Conservation (phyloP, 345 rosid genomes). For the Populus euphratica region DNA sequence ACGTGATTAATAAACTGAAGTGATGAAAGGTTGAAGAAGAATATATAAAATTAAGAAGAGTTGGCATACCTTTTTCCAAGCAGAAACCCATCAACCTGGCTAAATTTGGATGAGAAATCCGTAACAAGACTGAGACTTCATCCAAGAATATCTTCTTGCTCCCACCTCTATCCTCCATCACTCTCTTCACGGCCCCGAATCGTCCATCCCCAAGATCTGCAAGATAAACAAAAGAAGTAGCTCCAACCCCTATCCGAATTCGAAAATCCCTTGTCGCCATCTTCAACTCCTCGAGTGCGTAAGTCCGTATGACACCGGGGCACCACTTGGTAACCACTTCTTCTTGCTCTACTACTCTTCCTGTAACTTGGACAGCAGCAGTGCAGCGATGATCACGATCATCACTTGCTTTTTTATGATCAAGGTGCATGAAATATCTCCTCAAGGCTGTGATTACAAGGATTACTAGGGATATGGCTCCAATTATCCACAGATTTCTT, state of each 20-base stretch:
- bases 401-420: neutral
- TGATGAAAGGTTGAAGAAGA: neutral
- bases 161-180: slow-evolving; percentile 46
- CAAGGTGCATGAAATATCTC: slow-evolving; percentile 22
- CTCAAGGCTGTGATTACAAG: slow-evolving; percentile 14
- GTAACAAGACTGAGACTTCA: slow-evolving; percentile 45
- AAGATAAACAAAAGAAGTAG: slow-evolving; percentile 43
- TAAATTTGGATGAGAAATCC: slow-evolving; percentile 51
- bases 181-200: slow-evolving; percentile 49
- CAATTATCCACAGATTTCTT: slow-evolving; percentile 28
- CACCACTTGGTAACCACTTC: neutral
- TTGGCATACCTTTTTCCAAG: slow-evolving; percentile 40
- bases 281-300: slow-evolving; percentile 40
- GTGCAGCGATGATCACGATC: no score
- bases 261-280: slow-evolving; percentile 41
- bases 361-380: neutral
- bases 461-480: slow-evolving; percentile 38
- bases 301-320: slow-evolving; percentile 30
- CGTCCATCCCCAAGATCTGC: slow-evolving; percentile 47
- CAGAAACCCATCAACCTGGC: slow-evolving; percentile 49
- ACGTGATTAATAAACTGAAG: no score
- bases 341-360: neutral
- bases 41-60: neutral
- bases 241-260: slow-evolving; percentile 39
- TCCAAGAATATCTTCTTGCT: slow-evolving; percentile 49